Base-by-base conservation (phyloP, 1,139 yeast species). In the Nadsonia starkeyi-henricii region DNA sequence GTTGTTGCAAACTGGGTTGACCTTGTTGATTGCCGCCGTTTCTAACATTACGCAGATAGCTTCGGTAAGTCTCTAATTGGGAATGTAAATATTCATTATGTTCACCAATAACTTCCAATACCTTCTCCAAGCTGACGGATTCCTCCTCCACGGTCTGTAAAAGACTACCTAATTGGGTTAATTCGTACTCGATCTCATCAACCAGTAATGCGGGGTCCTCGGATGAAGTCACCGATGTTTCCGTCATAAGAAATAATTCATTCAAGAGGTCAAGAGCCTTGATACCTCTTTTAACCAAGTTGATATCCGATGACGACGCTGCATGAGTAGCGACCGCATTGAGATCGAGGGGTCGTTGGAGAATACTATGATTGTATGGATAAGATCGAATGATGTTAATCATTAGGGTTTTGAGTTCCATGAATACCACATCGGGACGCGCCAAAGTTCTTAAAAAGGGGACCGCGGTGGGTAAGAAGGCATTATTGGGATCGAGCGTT, bases 401-500 rank as follows among this genome's bases (percentile, higher is more conserved):
- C 56, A 67, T 58, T 17, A 64, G 54, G 7, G 69, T 56, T 54
- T 67, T 67, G 19, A 67, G 63, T 47, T 67, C 70, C 64, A 65
- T 62, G 48, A 65, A 66, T 8, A 65, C 56, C 44, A 65, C 62
- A 50, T 66, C 69, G 0, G 66, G 61, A n/a, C 66, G 57, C 39
- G 64, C 55, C 30, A 47, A n/a, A 8, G 44, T 20, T 26, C 23
- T 18, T 13, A 47, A 39, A 17, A 45, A 45, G 23, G 55, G 46
- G 17, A 50, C 50, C 17, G 58, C 56, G 20, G 57, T 52, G 17
- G 39, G 17, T 5, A 13, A 13, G 12, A 33, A 33, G 39, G 17
- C 17, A n/a, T 33, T 33, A 15, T 4, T 33, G 17, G 39, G 39
- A 15, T 33, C 39, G 4, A 33, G 12, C 20, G 59, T 58, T 37